These are phyloP conservation scores for Puccinia brachypodii DNA, from an alignment of 1,284 basidiomycete species.

Conservation along the genomic window DNA sequence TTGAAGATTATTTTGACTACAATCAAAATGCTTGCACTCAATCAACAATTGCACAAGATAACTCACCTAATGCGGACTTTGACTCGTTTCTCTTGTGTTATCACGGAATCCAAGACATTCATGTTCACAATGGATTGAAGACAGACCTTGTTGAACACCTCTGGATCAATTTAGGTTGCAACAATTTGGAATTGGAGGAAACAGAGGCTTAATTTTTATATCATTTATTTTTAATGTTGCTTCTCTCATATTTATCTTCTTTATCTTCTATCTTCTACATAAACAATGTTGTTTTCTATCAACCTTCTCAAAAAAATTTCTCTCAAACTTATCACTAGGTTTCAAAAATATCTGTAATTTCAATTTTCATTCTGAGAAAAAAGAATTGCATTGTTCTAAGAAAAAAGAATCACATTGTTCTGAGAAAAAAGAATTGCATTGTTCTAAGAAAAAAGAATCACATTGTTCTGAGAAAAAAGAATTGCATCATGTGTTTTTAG, in stretches of 20 bases:
- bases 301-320: too few relatives aligned
- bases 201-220: too few relatives aligned
- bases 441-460: background rate
- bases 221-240: too few relatives aligned
- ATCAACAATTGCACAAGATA: background rate
- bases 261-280: too few relatives aligned
- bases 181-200: too few relatives aligned
- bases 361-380: background rate
- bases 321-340: too few relatives aligned
- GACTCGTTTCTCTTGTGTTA: background rate
- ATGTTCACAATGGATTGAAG: background rate
- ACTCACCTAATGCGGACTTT: background rate
- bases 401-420: background rate
- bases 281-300: too few relatives aligned
- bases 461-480: too few relatives aligned
- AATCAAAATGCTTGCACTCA: background rate
- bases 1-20: background rate
- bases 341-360: background rate
- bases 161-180: background rate
- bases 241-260: too few relatives aligned
- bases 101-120: background rate
- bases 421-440: background rate
- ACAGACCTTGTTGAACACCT: conserved; percentile 10
- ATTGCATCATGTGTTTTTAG: too few relatives aligned
- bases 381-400: background rate